A percentile compares a stretch with the other conserved stretches of the same genome.
Conservation (phyloP, 768 basidiomycete genomes). For the Mycena indigotica region DNA sequence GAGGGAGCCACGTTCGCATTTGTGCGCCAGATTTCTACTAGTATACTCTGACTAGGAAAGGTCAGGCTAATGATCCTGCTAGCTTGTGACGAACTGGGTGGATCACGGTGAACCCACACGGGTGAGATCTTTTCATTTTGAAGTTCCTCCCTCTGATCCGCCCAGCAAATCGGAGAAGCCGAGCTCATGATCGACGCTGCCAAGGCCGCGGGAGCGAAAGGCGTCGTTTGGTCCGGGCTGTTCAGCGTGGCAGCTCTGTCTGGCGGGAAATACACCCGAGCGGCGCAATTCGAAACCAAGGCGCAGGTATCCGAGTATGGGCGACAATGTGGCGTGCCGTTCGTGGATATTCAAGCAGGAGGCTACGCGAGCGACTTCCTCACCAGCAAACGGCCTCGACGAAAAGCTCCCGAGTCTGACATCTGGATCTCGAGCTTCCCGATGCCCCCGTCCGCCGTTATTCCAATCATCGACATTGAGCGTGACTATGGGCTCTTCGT, state of each 20-base stretch:
- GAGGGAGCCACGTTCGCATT: constrained; percentile 2
- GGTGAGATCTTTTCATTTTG: not conserved
- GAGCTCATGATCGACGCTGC: constrained; percentile 12
- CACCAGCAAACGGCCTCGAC: not conserved
- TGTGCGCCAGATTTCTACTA: not conserved
- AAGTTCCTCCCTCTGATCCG: not conserved
- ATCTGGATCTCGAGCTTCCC: not conserved
- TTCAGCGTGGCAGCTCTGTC: not conserved
- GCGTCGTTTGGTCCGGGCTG: constrained; percentile 6
- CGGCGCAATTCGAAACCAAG: constrained; percentile 5
- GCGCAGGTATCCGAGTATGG: constrained; percentile 1
- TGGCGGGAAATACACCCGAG: constrained; percentile 2
- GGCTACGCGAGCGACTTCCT: not conserved
- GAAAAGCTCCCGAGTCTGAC: not conserved
- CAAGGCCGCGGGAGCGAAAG: not conserved
- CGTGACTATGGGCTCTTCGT: constrained; percentile 13
- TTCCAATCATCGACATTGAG: constrained; percentile 5
- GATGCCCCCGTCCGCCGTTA: not conserved
- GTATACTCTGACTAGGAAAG: too few species aligned
- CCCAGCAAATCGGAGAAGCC: constrained; percentile 8
- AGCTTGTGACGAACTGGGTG: constrained; percentile 11
- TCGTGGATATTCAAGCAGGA: not conserved
- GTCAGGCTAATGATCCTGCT: too few species aligned
- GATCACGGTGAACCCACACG: constrained; percentile 1
- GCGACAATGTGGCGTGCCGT: constrained; percentile 4